These are phyloP conservation scores for Karstenula rhodostoma DNA, from an alignment of 2,329 filamentous ascomycete species.

Conservation along the genomic window DNA sequence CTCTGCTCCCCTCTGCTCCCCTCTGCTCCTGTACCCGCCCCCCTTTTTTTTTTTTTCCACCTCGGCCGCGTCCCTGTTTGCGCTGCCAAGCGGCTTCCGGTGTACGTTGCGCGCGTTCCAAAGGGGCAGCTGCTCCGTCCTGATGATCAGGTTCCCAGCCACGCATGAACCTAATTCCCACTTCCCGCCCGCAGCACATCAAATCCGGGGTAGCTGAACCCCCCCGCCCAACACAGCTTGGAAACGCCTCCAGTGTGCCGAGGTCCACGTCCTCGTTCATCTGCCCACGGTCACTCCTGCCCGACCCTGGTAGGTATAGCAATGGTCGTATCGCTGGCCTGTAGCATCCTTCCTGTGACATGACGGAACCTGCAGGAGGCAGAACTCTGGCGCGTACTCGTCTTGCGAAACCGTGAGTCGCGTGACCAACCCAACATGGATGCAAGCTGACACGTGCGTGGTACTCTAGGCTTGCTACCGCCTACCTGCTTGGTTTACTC, in stretches of 20 bases:
- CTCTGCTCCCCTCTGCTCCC: too few species aligned
- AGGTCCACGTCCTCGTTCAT: constrained; percentile 8
- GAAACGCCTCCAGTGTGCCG: constrained; percentile 1
- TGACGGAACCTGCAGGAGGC: constrained; percentile 10
- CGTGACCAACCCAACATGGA: constrained; percentile 1
- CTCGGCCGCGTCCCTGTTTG: not conserved
- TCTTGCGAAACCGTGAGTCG: constrained; percentile 27
- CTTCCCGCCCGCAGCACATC: constrained; percentile 6
- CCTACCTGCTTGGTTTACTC: constrained; percentile 39
- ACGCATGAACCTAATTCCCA: constrained; percentile 10
- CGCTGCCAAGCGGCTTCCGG: constrained; percentile 1
- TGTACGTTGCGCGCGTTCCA: constrained; percentile 3
- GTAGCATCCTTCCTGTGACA: constrained; percentile 1
- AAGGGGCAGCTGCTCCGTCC: constrained; percentile 15
- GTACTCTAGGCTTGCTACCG: constrained; percentile 31
- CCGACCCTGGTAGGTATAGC: not conserved
- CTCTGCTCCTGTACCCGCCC: not conserved
- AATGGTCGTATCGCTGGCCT: not conserved
- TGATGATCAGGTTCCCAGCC: constrained; percentile 3
- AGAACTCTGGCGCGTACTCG: constrained; percentile 5
- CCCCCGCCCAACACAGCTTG: not conserved
- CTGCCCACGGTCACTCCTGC: not conserved
- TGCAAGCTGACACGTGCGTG: not conserved
- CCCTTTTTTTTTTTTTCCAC: not conserved
- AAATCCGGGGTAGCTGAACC: constrained; percentile 9